Conservation (phyloP, 2,329 filamentous ascomycete genomes). For the Nigrospora osmanthi region DNA sequence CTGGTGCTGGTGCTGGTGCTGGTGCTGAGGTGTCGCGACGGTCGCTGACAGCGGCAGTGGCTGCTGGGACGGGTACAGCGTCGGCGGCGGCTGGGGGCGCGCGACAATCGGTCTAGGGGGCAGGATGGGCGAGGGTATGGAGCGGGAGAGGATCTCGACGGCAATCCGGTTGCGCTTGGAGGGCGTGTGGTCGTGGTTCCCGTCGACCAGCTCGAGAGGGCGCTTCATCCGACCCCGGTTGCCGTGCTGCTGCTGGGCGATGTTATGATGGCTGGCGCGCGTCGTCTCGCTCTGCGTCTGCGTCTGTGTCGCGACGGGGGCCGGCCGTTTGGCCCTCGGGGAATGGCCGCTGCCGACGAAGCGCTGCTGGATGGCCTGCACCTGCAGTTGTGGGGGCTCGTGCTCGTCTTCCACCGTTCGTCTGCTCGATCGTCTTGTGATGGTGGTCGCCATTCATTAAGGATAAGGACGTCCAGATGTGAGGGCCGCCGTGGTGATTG, state of each 20-base stretch:
- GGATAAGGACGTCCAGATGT: too few species aligned
- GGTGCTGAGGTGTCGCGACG: slow-evolving; percentile 15
- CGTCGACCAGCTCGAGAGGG: slow-evolving; percentile 33
- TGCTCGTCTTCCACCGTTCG: too few species aligned
- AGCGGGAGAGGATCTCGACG: slow-evolving; percentile 40
- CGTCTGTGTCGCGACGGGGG: slow-evolving; percentile 9
- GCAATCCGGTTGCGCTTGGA: slow-evolving; percentile 44
- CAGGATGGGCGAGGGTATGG: slow-evolving; percentile 12
- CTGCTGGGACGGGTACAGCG: slow-evolving; percentile 3
- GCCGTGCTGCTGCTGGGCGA: slow-evolving; percentile 16
- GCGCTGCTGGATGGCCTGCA: background rate
- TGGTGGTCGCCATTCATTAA: too few species aligned
- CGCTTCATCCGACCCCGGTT: slow-evolving; percentile 38
- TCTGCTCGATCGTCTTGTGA: too few species aligned
- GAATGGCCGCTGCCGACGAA: too few species aligned
- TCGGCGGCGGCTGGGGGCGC: slow-evolving; percentile 13
- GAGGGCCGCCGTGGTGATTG: background rate
- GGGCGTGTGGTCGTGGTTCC: slow-evolving; percentile 34
- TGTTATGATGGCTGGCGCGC: slow-evolving; percentile 15
- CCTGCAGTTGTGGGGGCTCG: background rate
- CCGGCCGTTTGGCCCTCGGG: background rate
- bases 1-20: slow-evolving; percentile 11
- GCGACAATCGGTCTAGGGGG: slow-evolving; percentile 17
- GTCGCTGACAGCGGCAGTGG: slow-evolving; percentile 6
- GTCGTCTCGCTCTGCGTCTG: slow-evolving; percentile 3